A percentile compares a stretch with the other conserved stretches of the same genome.
phyloP scores from a whole-genome alignment of 495 filamentous ascomycete genomes.

The Neurospora africana region DNA sequence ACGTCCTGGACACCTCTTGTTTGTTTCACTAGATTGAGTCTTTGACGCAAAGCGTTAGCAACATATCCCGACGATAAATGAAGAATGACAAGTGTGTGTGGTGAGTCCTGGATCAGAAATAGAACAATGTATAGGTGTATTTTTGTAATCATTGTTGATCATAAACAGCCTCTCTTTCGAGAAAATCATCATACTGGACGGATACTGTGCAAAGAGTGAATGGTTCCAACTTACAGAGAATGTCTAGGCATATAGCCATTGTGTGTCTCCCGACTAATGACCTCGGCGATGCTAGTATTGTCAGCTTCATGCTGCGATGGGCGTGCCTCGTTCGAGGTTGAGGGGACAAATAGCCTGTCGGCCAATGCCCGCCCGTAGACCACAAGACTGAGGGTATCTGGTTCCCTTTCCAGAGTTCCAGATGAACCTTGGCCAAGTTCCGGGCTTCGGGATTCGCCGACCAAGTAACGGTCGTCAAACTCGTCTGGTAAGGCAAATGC shows the following conservation, averaged over 20 bases:
- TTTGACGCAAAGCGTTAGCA: conserved; percentile 4
- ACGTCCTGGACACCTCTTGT: background rate
- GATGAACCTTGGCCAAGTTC: background rate
- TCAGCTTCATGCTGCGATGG: background rate
- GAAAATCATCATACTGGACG: background rate
- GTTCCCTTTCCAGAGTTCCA: background rate
- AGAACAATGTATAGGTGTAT: conserved; percentile 1
- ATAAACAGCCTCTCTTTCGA: conserved; percentile 1
- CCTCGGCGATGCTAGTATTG: conserved; percentile 6
- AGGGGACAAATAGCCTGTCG: background rate
- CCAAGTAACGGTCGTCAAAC: conserved; percentile 13
- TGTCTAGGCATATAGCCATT: conserved; percentile 16
- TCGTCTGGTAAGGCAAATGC: conserved; percentile 21
- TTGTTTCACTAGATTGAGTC: conserved; percentile 9
- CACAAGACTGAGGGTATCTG: conserved; percentile 2
- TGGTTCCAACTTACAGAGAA: conserved; percentile 8
- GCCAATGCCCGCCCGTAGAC: background rate
- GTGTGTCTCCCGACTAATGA: conserved; percentile 5
- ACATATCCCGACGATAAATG: background rate
- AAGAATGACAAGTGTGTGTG: background rate
- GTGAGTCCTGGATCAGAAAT: background rate
- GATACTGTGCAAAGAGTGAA: background rate
- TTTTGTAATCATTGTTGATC: background rate
- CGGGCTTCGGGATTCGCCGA: background rate
- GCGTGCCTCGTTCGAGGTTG: background rate